Evolutionary conservation across 768 basidiomycete species (phyloP).

Genomic region (Naganishia randhawae): DNA sequence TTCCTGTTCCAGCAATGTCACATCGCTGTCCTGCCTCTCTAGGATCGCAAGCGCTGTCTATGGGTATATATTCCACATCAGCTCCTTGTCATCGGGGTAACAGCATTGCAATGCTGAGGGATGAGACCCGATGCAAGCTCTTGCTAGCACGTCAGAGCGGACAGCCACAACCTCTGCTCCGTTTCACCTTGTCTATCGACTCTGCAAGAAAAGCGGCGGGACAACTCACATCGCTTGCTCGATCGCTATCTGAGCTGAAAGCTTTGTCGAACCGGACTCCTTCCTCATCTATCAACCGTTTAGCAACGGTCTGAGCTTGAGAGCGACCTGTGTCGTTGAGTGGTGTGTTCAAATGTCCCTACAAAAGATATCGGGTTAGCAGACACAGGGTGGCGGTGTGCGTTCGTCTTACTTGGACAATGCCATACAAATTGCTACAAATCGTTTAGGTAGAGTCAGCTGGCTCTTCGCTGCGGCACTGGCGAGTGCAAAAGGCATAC

Average conservation of each 20-base stretch:
- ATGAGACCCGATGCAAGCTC: background rate
- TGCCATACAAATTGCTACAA: background rate
- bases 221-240: constrained; percentile 56
- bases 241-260: constrained; percentile 61
- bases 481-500: background rate
- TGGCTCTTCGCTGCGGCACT: background rate
- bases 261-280: constrained; percentile 59
- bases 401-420: background rate
- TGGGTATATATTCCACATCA: background rate
- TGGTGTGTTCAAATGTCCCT: constrained; percentile 69
- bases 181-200: background rate
- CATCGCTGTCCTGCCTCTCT: background rate
- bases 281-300: constrained; percentile 54
- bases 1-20: constrained; percentile 5
- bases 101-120: background rate
- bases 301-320: constrained; percentile 61
- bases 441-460: background rate
- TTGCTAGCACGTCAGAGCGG: background rate
- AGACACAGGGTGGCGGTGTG: background rate
- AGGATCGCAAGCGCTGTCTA: constrained; percentile 22
- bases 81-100: too few relatives aligned
- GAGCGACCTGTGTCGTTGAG: constrained; percentile 63
- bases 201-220: background rate
- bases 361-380: constrained; percentile 48
- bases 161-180: background rate